phyloP scores from a whole-genome alignment of 129 eudicot species.

The Chrysanthemum makinoi region DNA sequence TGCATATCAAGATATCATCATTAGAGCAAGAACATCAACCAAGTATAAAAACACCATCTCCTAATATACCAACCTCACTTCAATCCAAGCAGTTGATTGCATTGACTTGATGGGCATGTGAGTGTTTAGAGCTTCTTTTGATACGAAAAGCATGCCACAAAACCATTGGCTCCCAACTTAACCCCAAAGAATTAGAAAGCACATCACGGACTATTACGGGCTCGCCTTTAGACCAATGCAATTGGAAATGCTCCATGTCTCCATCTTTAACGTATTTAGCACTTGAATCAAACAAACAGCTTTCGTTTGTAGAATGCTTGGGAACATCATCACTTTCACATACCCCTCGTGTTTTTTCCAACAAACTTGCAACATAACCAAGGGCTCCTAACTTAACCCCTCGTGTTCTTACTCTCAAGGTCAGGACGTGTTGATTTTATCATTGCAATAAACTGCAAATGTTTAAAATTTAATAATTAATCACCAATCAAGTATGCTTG shows the following conservation, averaged over 20 bases:
- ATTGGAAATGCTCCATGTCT: constrained; percentile 5
- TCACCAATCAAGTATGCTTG: too few species aligned
- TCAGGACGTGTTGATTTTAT: too few species aligned
- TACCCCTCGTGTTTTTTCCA: too few species aligned
- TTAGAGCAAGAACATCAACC: not conserved
- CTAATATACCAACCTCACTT: not conserved
- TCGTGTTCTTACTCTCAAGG: too few species aligned
- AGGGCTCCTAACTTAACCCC: too few species aligned
- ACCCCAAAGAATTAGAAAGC: not conserved
- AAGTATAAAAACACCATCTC: not conserved
- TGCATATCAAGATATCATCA: not conserved
- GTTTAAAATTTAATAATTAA: too few species aligned
- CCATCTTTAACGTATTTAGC: too few species aligned
- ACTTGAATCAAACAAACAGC: too few species aligned
- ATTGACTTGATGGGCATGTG: constrained; percentile 2
- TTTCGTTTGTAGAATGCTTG: too few species aligned
- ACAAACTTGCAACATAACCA: too few species aligned
- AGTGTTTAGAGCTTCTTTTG: not conserved
- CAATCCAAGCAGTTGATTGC: constrained; percentile 11
- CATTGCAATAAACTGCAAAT: too few species aligned
- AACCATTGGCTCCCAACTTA: constrained; percentile 4
- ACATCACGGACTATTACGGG: not conserved
- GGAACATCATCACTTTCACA: too few species aligned
- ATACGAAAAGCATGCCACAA: constrained; percentile 1
- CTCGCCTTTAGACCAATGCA: constrained; percentile 15